phyloP scores from a whole-genome alignment of 148 eudicot genomes.

The Persicaria maculosa region DNA sequence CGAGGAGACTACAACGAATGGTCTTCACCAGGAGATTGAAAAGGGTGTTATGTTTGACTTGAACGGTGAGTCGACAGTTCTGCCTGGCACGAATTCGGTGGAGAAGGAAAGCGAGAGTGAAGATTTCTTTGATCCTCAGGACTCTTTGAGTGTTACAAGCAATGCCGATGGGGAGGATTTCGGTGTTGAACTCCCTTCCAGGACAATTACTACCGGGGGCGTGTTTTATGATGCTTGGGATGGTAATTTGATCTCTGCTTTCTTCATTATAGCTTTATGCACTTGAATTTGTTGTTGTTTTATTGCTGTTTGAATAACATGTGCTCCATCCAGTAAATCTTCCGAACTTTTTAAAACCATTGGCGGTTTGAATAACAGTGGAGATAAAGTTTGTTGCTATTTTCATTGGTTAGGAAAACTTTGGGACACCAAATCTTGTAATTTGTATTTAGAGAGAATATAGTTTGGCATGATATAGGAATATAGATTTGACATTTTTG shows the following conservation, averaged over 20 bases:
- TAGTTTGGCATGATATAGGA: too few species aligned
- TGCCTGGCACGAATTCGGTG: constrained; percentile 15
- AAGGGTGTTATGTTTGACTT: neutral
- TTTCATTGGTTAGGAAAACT: neutral
- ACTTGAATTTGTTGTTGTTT: neutral
- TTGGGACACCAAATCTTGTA: neutral
- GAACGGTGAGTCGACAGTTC: constrained; percentile 21
- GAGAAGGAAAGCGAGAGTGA: constrained; percentile 42
- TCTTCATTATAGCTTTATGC: neutral
- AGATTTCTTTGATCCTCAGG: constrained; percentile 70
- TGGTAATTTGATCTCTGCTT: constrained; percentile 35
- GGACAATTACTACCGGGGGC: constrained; percentile 31
- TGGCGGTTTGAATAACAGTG: neutral
- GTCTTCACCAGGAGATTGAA: constrained; percentile 8
- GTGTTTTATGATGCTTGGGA: constrained; percentile 97
- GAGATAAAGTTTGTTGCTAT: neutral
- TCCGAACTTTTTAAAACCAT: neutral
- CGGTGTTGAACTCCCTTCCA: constrained; percentile 37
- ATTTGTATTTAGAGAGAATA: neutral
- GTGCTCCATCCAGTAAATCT: neutral
- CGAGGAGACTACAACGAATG: constrained; percentile 11
- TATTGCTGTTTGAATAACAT: neutral
- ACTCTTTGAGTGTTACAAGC: constrained; percentile 48
- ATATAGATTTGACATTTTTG: too few species aligned
- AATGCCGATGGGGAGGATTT: constrained; percentile 34